phyloP scores from a whole-genome alignment of 116 monocot genomes.

The Papilionanthe hybrid region DNA sequence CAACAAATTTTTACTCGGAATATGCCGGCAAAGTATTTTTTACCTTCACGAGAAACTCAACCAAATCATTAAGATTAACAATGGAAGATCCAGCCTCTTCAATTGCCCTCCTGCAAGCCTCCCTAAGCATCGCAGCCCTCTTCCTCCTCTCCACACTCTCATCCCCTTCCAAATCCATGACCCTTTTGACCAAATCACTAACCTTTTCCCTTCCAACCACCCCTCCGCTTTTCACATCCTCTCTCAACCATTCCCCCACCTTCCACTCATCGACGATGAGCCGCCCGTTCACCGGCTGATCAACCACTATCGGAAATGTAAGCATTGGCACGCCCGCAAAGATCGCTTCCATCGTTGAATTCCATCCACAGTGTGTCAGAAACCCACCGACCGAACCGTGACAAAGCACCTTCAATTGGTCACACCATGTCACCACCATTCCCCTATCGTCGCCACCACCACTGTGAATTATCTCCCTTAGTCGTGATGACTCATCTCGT shows the following conservation, averaged over 20 bases:
- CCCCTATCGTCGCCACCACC: background rate
- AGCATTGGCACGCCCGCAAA: conserved; percentile 61
- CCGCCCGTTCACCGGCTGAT: conserved; percentile 33
- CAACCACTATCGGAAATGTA: conserved; percentile 44
- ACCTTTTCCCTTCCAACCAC: conserved; percentile 42
- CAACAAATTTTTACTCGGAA: background rate
- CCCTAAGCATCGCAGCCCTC: conserved; percentile 20
- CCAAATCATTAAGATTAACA: background rate
- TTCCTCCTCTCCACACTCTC: conserved; percentile 40
- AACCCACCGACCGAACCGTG: conserved; percentile 62
- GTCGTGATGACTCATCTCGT: conserved; percentile 21
- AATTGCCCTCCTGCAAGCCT: conserved; percentile 16
- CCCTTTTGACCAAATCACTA: conserved; percentile 27
- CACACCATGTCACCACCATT: conserved; percentile 66
- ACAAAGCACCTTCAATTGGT: conserved; percentile 56
- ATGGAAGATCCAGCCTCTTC: conserved; percentile 36
- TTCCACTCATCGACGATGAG: conserved; percentile 50
- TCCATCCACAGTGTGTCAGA: conserved; percentile 80
- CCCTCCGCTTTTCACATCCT: conserved; percentile 8
- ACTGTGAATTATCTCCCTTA: conserved; percentile 24
- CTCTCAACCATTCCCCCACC: conserved; percentile 45
- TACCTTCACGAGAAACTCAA: background rate
- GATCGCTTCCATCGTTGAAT: conserved; percentile 52
- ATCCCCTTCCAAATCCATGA: conserved; percentile 49
- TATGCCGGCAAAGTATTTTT: background rate